A percentile compares a stretch with the other conserved stretches of the same genome.
These are phyloP conservation scores for Gossypium mustelinum DNA, from an alignment of 345 rosid genomes.

Conservation along the genomic window DNA sequence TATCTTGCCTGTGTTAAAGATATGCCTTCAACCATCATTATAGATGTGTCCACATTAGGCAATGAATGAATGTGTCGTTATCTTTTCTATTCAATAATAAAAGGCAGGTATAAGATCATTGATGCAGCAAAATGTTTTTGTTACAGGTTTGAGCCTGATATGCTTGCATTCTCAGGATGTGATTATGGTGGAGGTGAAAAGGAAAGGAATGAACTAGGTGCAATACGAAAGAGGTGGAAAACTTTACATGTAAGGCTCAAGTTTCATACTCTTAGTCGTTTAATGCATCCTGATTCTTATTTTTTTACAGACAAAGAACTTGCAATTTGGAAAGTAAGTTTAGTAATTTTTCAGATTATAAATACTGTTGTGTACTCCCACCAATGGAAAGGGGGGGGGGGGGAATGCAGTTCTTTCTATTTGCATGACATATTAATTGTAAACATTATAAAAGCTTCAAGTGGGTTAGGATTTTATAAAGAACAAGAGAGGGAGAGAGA, in stretches of 20 bases:
- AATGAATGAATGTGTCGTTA: background rate
- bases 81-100: background rate
- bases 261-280: background rate
- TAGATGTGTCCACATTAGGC: background rate
- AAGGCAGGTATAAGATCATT: slow-evolving; percentile 6
- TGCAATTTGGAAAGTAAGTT: background rate
- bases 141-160: slow-evolving; percentile 94
- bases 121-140: slow-evolving; percentile 29
- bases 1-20: background rate
- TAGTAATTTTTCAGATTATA: background rate
- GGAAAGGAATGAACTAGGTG: slow-evolving; percentile 74
- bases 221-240: slow-evolving; percentile 95
- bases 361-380: background rate
- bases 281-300: background rate
- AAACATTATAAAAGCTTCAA: background rate
- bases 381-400: background rate
- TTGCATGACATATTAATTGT: background rate
- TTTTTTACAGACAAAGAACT: background rate
- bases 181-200: slow-evolving; percentile 95
- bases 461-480: background rate
- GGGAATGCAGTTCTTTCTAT: background rate
- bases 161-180: slow-evolving; percentile 99
- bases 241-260: slow-evolving; percentile 76
- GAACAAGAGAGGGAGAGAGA: background rate
- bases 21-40: background rate